These are phyloP conservation scores for Syncephalastrum contaminatum DNA, from an alignment of 371 early-diverging fungal genomes.

Conservation along the genomic window DNA sequence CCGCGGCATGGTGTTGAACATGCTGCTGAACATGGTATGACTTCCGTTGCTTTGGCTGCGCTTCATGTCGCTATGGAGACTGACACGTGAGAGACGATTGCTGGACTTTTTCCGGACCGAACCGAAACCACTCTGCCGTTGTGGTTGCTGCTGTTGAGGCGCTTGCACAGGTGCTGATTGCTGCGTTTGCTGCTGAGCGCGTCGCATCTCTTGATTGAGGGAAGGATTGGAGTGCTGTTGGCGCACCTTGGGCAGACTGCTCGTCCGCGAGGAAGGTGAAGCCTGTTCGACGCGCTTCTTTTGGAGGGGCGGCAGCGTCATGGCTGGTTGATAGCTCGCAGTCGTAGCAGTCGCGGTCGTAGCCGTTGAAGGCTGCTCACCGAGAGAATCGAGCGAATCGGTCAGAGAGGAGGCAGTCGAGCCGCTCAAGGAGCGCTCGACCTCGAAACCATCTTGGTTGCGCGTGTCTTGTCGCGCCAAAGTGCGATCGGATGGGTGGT, in stretches of 20 bases:
- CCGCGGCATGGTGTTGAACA: slow-evolving; percentile 3
- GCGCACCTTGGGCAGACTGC: slow-evolving; percentile 5
- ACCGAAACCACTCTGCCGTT: not conserved
- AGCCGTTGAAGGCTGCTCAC: too few relatives aligned
- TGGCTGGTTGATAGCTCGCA: slow-evolving; percentile 1
- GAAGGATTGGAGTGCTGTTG: not conserved
- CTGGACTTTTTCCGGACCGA: too few relatives aligned
- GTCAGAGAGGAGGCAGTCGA: not conserved
- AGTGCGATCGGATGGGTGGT: too few relatives aligned
- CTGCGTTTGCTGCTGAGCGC: slow-evolving; percentile 5
- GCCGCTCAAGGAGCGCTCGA: not conserved
- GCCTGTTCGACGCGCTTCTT: slow-evolving; percentile 1
- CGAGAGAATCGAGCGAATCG: too few relatives aligned
- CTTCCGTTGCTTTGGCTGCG: too few relatives aligned
- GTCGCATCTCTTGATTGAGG: slow-evolving; percentile 1
- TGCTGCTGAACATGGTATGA: not conserved
- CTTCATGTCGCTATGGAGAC: too few relatives aligned
- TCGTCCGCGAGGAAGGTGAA: slow-evolving; percentile 9
- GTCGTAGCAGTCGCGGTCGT: not conserved
- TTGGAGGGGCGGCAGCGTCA: slow-evolving; percentile 5
- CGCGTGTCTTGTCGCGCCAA: too few relatives aligned
- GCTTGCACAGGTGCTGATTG: not conserved
- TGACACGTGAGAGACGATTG: too few relatives aligned
- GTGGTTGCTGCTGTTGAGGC: slow-evolving; percentile 2
- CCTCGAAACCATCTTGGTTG: too few relatives aligned